phyloP scores from a whole-genome alignment of 169 alveolate genomes.

The Eimeria maxima region DNA sequence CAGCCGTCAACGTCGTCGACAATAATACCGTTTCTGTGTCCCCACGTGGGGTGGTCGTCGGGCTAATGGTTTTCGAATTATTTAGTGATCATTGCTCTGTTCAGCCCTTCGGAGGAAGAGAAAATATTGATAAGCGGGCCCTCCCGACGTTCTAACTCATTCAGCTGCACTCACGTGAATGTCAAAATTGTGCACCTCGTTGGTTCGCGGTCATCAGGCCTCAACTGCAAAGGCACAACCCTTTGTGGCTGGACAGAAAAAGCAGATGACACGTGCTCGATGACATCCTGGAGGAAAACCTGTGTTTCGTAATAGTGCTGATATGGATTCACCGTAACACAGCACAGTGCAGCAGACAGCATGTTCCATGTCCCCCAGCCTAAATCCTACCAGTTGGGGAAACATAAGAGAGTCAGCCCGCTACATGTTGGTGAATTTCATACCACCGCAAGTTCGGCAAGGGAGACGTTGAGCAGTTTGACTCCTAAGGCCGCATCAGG shows the following conservation, averaged over 20 bases:
- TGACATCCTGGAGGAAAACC: conserved; percentile 7
- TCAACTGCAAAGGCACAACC: conserved; percentile 60
- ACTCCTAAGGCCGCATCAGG: conserved; percentile 20
- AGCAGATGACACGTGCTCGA: conserved; percentile 29
- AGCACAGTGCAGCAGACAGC: neutral
- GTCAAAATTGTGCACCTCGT: conserved; percentile 41
- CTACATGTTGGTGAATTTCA: neutral
- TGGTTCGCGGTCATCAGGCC: conserved; percentile 67
- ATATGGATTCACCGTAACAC: neutral
- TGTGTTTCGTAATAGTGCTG: conserved; percentile 74
- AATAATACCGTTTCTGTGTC: too few species aligned
- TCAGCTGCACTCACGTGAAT: conserved; percentile 29
- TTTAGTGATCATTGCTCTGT: neutral
- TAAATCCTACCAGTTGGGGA: neutral
- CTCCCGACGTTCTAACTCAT: neutral
- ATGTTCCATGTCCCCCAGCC: neutral
- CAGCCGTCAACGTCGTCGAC: neutral
- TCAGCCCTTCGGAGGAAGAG: neutral
- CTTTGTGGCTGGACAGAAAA: conserved; percentile 35
- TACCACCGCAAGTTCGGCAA: conserved; percentile 52
- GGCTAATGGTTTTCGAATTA: neutral
- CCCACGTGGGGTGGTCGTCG: neutral
- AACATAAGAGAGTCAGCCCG: neutral
- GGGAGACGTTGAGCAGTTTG: conserved; percentile 73
- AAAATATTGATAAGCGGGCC: neutral